phyloP scores from a whole-genome alignment of 305 asterid genomes.

The Fraxinus sp. region DNA sequence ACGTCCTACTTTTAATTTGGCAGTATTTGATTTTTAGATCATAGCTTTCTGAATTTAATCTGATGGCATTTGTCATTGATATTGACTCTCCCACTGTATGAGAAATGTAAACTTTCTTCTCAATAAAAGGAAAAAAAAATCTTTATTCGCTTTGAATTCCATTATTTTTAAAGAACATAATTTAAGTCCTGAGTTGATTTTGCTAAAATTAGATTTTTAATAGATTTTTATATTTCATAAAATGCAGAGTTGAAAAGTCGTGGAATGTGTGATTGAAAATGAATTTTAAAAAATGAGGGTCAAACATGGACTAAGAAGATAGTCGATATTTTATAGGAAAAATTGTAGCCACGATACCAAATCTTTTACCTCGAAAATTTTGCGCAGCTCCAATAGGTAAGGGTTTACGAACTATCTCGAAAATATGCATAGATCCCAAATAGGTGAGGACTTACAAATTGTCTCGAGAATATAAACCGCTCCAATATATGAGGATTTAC shows the following conservation, averaged over 20 bases:
- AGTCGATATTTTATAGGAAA: not conserved
- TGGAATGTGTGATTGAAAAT: too few relatives aligned
- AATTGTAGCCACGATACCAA: too few relatives aligned
- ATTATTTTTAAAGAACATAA: too few relatives aligned
- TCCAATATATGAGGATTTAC: too few relatives aligned
- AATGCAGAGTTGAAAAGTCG: not conserved
- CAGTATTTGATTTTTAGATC: conserved; percentile 16
- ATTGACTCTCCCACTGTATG: conserved; percentile 43
- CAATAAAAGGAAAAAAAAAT: not conserved
- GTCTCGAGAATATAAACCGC: too few relatives aligned
- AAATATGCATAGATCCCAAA: too few relatives aligned
- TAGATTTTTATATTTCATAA: not conserved
- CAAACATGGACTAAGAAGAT: not conserved
- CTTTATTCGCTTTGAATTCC: not conserved
- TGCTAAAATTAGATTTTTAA: too few relatives aligned
- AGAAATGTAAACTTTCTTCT: conserved; percentile 16
- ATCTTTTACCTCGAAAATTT: too few relatives aligned
- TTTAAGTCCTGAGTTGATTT: not conserved
- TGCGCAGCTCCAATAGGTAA: too few relatives aligned
- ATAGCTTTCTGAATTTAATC: conserved; percentile 39
- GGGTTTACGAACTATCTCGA: too few relatives aligned
- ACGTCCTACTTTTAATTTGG: not conserved
- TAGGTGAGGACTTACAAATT: too few relatives aligned
- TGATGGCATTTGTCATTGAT: conserved; percentile 44
- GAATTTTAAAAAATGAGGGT: too few relatives aligned